These are phyloP conservation scores for Rhodotorula babjevae DNA, from an alignment of 768 basidiomycete species.

Conservation along the genomic window DNA sequence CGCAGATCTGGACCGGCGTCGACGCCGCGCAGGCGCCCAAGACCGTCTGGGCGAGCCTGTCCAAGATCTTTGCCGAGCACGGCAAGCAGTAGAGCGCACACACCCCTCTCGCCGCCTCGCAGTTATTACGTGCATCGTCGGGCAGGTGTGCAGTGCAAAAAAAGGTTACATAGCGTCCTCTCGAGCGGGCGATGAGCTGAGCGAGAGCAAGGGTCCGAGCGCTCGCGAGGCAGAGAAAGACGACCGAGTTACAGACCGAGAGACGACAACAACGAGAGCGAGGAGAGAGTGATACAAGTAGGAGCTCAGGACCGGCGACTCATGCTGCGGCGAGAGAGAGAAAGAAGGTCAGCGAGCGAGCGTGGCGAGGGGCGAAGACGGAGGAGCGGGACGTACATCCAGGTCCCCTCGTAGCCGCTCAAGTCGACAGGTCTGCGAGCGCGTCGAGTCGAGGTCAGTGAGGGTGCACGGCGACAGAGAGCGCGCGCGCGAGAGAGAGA, in stretches of 20 bases:
- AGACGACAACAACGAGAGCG: background rate
- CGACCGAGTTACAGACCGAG: background rate
- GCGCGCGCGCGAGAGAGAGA: background rate
- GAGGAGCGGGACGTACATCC: background rate
- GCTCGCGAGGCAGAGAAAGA: too few relatives aligned
- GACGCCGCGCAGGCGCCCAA: constrained; percentile 91
- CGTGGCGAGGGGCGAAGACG: background rate
- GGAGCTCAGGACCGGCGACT: background rate
- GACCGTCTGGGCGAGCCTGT: constrained; percentile 66
- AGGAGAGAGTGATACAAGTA: background rate
- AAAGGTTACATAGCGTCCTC: background rate
- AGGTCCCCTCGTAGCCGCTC: constrained; percentile 36
- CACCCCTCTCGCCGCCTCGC: too few relatives aligned
- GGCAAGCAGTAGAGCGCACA: constrained; percentile 22
- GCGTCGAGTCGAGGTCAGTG: too few relatives aligned
- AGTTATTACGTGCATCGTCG: too few relatives aligned
- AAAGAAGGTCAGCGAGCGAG: background rate
- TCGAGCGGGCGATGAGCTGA: too few relatives aligned
- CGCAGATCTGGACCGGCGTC: constrained; percentile 64
- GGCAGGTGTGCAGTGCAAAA: background rate
- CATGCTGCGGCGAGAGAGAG: background rate
- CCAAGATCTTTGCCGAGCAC: constrained; percentile 37
- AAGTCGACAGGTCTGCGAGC: constrained; percentile 18
- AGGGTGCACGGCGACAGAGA: background rate
- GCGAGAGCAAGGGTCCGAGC: background rate